Evolutionary conservation across 2,329 filamentous ascomycete genomes (phyloP).

Genomic region (Fulvia fulva): DNA sequence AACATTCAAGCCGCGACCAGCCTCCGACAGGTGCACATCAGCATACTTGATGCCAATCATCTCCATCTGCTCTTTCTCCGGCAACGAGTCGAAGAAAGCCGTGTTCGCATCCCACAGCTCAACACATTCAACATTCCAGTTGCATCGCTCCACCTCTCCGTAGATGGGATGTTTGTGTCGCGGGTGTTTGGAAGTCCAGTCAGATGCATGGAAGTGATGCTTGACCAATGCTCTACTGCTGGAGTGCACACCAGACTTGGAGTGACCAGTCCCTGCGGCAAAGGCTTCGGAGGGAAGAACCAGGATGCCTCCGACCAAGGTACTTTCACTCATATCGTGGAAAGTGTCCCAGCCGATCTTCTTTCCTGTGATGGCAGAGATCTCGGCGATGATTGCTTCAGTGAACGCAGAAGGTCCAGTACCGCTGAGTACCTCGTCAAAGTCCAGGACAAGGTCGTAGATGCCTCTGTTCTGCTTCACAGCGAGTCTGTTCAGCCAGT

Average conservation of each 20-base stretch:
- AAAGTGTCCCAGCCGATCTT: slow-evolving; percentile 59
- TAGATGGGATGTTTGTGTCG: slow-evolving; percentile 64
- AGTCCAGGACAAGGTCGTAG: slow-evolving; percentile 60
- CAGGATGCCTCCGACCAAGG: slow-evolving; percentile 59
- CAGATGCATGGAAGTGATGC: slow-evolving; percentile 70
- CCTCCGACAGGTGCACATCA: not conserved
- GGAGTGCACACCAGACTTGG: slow-evolving; percentile 65
- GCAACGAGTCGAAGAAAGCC: slow-evolving; percentile 55
- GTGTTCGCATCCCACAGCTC: slow-evolving; percentile 62
- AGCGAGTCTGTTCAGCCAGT: slow-evolving; percentile 59
- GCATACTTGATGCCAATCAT: slow-evolving; percentile 10
- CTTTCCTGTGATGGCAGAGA: slow-evolving; percentile 48
- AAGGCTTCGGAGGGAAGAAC: slow-evolving; percentile 69
- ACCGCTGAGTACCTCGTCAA: slow-evolving; percentile 67
- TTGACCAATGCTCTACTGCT: slow-evolving; percentile 62
- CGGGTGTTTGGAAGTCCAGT: slow-evolving; percentile 63
- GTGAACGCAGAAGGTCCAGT: slow-evolving; percentile 69
- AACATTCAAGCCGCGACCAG: not conserved
- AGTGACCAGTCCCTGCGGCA: slow-evolving; percentile 68
- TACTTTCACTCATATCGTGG: slow-evolving; percentile 62
- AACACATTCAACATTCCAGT: slow-evolving; percentile 64
- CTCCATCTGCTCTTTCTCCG: slow-evolving; percentile 54
- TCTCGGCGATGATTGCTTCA: slow-evolving; percentile 59
- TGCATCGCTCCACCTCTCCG: slow-evolving; percentile 66
- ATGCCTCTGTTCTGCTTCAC: slow-evolving; percentile 55